Evolutionary conservation across 2,329 filamentous ascomycete species (phyloP).

Genomic region (Pestalotiopsis sp.): DNA sequence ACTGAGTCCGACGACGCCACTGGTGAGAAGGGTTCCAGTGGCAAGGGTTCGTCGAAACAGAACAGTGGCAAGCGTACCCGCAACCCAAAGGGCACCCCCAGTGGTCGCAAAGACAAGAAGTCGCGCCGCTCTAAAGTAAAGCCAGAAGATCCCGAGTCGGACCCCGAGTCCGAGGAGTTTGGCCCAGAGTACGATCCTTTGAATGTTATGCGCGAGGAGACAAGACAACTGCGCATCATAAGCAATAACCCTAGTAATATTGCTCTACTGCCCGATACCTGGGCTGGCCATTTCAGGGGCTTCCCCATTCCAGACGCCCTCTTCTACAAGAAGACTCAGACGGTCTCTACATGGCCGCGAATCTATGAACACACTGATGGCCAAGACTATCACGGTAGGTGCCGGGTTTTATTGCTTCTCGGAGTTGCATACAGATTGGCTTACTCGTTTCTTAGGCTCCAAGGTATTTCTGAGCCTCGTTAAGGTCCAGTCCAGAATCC

Average conservation of each 20-base stretch:
- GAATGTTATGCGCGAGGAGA: background rate
- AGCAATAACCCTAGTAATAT: conserved; percentile 29
- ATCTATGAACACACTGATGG: conserved; percentile 30
- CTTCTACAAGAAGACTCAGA: conserved; percentile 29
- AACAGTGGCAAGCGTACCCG: background rate
- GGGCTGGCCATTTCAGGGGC: conserved; percentile 33
- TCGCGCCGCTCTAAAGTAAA: background rate
- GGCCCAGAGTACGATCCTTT: too few species aligned
- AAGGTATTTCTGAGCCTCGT: conserved; percentile 20
- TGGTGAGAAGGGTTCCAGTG: too few species aligned
- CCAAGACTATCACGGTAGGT: conserved; percentile 32
- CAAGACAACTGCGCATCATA: background rate
- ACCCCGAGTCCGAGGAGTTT: background rate
- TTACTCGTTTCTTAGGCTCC: conserved; percentile 26
- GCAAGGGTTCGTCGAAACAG: too few species aligned
- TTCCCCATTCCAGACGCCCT: conserved; percentile 31
- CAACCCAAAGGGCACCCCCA: background rate
- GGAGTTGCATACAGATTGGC: conserved; percentile 22
- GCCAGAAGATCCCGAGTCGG: background rate
- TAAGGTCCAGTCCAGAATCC: conserved; percentile 2
- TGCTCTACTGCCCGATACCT: conserved; percentile 32
- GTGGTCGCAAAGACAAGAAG: background rate
- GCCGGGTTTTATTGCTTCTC: conserved; percentile 23
- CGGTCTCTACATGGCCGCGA: conserved; percentile 26
- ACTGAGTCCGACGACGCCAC: too few species aligned